Evolutionary conservation across 345 rosid species (phyloP).

Genomic region (Eutrema japonicum): DNA sequence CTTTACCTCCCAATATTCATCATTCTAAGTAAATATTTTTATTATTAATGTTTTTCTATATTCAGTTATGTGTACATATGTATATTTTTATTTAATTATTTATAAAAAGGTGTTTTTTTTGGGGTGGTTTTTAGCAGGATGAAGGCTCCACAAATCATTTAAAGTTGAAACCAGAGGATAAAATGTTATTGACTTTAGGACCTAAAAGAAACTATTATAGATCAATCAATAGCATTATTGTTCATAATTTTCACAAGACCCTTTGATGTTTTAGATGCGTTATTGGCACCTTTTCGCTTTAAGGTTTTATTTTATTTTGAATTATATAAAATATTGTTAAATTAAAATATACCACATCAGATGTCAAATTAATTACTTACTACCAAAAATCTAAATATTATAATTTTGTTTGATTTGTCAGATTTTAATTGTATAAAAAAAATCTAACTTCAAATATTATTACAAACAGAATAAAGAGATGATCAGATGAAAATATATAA

Average conservation of each 20-base stretch:
- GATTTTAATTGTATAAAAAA: not conserved
- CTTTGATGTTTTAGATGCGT: slow-evolving; percentile 2
- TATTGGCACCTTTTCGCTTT: not conserved
- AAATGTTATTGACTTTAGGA: not conserved
- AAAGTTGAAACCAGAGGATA: slow-evolving; percentile 3
- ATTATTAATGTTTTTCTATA: not conserved
- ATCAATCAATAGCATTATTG: slow-evolving; percentile 4
- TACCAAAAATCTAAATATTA: not conserved
- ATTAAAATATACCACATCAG: not conserved
- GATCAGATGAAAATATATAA: too few relatives aligned
- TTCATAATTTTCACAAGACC: not conserved
- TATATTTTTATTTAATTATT: not conserved
- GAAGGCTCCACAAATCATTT: slow-evolving; percentile 16
- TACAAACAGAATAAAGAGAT: not conserved
- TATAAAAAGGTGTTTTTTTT: not conserved
- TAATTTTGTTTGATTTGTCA: not conserved
- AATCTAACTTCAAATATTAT: not conserved
- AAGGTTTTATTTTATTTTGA: not conserved
- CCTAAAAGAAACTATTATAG: not conserved
- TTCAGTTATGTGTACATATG: not conserved
- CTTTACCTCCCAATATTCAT: not conserved
- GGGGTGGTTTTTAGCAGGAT: slow-evolving; percentile 12
- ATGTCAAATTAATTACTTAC: not conserved
- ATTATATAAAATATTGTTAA: not conserved
- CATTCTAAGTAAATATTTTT: slow-evolving; percentile 15